Evolutionary conservation across 768 basidiomycete genomes (phyloP).

Genomic region (Paxillus rubicundulus): DNA sequence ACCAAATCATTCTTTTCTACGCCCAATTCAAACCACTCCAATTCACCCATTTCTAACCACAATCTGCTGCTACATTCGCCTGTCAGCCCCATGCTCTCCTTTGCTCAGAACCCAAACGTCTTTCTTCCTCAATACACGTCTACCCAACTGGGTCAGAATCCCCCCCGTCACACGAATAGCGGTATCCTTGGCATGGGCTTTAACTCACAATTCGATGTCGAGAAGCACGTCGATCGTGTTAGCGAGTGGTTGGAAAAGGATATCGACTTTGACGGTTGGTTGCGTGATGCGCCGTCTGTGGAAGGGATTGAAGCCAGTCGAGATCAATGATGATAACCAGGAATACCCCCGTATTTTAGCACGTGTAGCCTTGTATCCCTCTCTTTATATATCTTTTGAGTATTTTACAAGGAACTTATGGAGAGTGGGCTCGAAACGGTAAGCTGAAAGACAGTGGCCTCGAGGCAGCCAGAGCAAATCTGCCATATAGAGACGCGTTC

Average conservation of each 20-base stretch:
- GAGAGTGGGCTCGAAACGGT: conserved; percentile 17
- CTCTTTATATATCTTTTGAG: conserved; percentile 12
- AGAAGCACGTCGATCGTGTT: conserved; percentile 51
- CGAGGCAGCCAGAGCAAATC: conserved; percentile 20
- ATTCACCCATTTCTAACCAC: conserved; percentile 21
- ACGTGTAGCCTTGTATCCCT: conserved; percentile 11
- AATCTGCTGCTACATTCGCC: conserved; percentile 35
- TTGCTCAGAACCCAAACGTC: conserved; percentile 33
- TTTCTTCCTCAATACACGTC: conserved; percentile 40
- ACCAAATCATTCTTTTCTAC: conserved; percentile 38
- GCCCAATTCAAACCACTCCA: conserved; percentile 33
- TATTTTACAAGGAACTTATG: conserved; percentile 1
- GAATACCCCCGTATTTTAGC: conserved; percentile 7
- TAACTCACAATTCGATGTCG: conserved; percentile 59
- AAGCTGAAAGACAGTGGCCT: conserved; percentile 30
- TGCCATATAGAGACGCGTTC: conserved; percentile 20
- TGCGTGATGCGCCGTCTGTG: conserved; percentile 39
- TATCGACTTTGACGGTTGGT: conserved; percentile 55
- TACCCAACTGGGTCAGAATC: conserved; percentile 30
- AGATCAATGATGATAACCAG: conserved; percentile 11
- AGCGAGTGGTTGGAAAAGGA: conserved; percentile 56
- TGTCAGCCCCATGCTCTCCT: conserved; percentile 31
- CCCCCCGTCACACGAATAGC: conserved; percentile 19
- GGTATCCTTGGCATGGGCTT: conserved; percentile 42
- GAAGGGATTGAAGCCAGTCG: conserved; percentile 21